Evolutionary conservation across 163 green algal species (phyloP), one percentile per base, ranked within the genome.

Genomic region (Smithsoniella earleae): DNA sequence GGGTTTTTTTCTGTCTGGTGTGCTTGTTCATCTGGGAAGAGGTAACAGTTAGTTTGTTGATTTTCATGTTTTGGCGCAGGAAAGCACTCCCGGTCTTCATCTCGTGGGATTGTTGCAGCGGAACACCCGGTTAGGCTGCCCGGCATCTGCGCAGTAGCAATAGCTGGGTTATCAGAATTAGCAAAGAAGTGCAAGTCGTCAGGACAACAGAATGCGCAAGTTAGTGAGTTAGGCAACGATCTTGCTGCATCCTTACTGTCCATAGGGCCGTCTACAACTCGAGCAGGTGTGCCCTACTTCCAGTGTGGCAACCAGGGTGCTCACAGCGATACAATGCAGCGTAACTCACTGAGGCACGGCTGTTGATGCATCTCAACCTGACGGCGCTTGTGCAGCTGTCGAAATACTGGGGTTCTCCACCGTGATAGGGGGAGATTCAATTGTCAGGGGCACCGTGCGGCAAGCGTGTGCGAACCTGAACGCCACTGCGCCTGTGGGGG

Each of bases 371-470:
- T n/a, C n/a, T n/a, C n/a, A n/a, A n/a, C n/a, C n/a, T n/a, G n/a
- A n/a, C n/a, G n/a, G n/a, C n/a, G n/a, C n/a, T 8, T 64, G 58
- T 69, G 58, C 58, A 69, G 58, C 58, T n/a, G 43, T 69, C 25
- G 58, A 69, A 34, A 34, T 69, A 0, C 58, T 69, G 58, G 38
- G 30, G 18, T 69, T 69, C 58, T 5, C 58, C 5, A 31, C 58
- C 20, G 58, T 69, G 18, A 69, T 69, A 30, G 58, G 58, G 18
- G 58, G 58, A 30, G 58, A 69, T 36, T 16, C 25, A 4, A 31
- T 33, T 1, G 58, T 33, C 20, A 16, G 31, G 3, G 20, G 30
- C 25, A 69, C 58, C 6, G 25, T 33, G 20, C 20, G 25, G 27
- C 31, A 16, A 40, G 58, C 58, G 6, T 69, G 58, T 33, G 25